Evolutionary conservation across 805 yeast species (phyloP).

Genomic region (Candida pseudofarinosa): DNA sequence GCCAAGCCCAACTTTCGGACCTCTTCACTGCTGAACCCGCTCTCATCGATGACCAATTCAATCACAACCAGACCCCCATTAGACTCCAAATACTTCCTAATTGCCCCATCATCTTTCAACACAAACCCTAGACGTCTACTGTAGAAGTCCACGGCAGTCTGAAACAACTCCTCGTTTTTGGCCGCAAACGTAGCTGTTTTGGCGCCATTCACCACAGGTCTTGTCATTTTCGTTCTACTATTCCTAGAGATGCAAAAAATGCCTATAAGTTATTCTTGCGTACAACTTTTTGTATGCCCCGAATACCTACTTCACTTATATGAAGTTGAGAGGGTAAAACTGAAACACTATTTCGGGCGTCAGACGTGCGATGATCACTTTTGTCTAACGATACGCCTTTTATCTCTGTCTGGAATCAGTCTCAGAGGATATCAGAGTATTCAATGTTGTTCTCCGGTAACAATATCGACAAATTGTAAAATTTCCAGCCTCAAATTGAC

Average conservation of each 20-base stretch:
- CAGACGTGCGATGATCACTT: neutral
- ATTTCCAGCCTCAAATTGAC: neutral
- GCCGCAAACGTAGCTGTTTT: slow-evolving; percentile 53
- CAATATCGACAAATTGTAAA: too few relatives aligned
- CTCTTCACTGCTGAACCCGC: slow-evolving; percentile 14
- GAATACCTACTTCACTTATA: neutral
- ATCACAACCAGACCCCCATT: slow-evolving; percentile 18
- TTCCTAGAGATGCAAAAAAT: neutral
- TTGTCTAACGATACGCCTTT: neutral
- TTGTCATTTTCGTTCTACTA: slow-evolving; percentile 11
- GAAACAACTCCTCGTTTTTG: slow-evolving; percentile 39
- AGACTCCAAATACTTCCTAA: slow-evolving; percentile 18
- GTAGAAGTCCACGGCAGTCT: slow-evolving; percentile 55
- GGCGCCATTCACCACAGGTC: slow-evolving; percentile 53
- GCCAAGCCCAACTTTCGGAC: slow-evolving; percentile 14
- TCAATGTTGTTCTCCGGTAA: too few relatives aligned
- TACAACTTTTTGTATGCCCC: neutral
- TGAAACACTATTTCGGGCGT: neutral
- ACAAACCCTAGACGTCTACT: slow-evolving; percentile 36
- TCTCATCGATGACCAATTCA: slow-evolving; percentile 13
- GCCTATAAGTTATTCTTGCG: too few relatives aligned
- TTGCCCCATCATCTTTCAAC: slow-evolving; percentile 17
- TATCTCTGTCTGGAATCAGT: neutral
- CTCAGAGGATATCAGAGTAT: too few relatives aligned
- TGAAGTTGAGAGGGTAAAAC: neutral